phyloP scores from a whole-genome alignment of 2,329 filamentous ascomycete species.

The Fusarium camptoceras region DNA sequence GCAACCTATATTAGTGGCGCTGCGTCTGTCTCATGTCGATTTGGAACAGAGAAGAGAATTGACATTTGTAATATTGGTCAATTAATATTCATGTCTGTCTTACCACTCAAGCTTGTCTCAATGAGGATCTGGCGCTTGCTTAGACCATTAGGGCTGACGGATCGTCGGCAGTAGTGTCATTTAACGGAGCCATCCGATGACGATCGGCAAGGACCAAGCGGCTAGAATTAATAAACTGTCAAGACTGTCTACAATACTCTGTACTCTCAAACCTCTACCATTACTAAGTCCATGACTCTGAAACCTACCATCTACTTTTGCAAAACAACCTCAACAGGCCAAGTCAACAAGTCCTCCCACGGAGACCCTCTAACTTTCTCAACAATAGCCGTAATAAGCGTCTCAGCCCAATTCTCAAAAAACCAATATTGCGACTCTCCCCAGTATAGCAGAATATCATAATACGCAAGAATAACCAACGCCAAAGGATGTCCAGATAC shows the following conservation, averaged over 20 bases:
- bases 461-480: slow-evolving; percentile 28
- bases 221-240: neutral
- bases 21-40: accelerated
- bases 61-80: too few relatives aligned
- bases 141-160: neutral
- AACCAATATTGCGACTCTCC: slow-evolving; percentile 33
- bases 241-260: neutral
- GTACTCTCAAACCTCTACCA: too few relatives aligned
- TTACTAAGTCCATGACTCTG: neutral
- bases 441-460: slow-evolving; percentile 24
- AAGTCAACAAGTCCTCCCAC: slow-evolving; percentile 30
- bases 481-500: slow-evolving; percentile 16
- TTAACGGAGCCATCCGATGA: neutral
- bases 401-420: slow-evolving; percentile 28
- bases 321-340: slow-evolving; percentile 22
- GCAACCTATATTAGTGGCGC: too few relatives aligned
- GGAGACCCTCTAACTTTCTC: slow-evolving; percentile 29
- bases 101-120: neutral
- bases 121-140: neutral
- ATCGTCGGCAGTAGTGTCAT: accelerated
- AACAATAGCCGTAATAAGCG: slow-evolving; percentile 24
- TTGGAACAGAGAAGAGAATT: accelerated
- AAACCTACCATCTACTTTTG: neutral
- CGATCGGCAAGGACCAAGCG: neutral
- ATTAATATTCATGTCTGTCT: accelerated